These are phyloP conservation scores for Candida multigemmis DNA, from an alignment of 805 yeast species.

Conservation along the genomic window DNA sequence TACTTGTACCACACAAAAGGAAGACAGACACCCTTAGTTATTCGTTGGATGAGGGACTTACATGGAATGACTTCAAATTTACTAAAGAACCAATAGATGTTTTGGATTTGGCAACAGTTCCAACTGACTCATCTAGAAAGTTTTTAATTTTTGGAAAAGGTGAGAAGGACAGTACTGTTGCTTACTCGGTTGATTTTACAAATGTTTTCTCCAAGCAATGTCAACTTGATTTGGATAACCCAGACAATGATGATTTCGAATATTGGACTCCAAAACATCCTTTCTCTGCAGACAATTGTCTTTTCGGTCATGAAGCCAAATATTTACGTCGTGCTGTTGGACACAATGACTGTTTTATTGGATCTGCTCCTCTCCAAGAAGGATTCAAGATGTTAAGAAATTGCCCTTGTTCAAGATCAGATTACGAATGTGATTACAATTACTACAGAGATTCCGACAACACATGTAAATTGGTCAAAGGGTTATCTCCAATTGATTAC, in stretches of 20 bases:
- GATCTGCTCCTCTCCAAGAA: conserved; percentile 45
- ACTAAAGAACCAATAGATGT: conserved; percentile 46
- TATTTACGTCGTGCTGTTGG: conserved; percentile 35
- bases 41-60: conserved; percentile 71
- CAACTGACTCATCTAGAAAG: conserved; percentile 79
- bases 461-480: conserved; percentile 77
- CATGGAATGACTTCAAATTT: conserved; percentile 66
- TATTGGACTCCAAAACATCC: conserved; percentile 36
- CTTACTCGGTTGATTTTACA: conserved; percentile 31
- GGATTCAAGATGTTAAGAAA: conserved; percentile 52
- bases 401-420: conserved; percentile 80
- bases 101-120: conserved; percentile 78
- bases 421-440: conserved; percentile 92
- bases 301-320: conserved; percentile 34
- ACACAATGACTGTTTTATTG: conserved; percentile 59
- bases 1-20: conserved; percentile 53
- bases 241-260: conserved; percentile 30
- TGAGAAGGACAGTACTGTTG: conserved; percentile 35
- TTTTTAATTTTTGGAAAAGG: conserved; percentile 53
- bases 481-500: conserved; percentile 59
- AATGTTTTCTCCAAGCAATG: conserved; percentile 27
- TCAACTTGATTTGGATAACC: conserved; percentile 32
- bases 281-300: conserved; percentile 23
- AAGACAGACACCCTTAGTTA: conserved; percentile 51
- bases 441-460: conserved; percentile 65